These are phyloP conservation scores for Tulasnella sp. DNA, from an alignment of 768 basidiomycete genomes.

Conservation along the genomic window DNA sequence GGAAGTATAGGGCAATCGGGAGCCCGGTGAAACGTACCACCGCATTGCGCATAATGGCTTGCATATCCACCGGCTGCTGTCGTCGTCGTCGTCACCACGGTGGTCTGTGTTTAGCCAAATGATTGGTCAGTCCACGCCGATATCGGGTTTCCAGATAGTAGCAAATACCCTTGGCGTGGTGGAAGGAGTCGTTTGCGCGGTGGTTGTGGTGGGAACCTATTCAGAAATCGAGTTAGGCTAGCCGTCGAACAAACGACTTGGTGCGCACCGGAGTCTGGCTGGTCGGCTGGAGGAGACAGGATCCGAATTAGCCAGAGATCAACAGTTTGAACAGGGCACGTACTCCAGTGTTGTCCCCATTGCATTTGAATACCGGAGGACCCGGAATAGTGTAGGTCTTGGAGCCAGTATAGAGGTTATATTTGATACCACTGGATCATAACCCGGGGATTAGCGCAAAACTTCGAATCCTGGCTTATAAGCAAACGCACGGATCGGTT, in stretches of 20 bases:
- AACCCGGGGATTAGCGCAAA: background rate
- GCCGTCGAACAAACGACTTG: background rate
- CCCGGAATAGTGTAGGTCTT: conserved; percentile 17
- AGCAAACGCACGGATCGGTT: conserved; percentile 12
- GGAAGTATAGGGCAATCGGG: background rate
- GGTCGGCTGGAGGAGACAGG: background rate
- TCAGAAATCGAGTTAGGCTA: background rate
- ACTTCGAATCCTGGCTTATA: background rate
- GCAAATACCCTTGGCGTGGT: background rate
- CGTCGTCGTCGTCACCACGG: background rate
- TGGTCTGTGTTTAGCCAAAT: background rate
- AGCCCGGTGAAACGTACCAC: background rate
- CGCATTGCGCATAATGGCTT: background rate
- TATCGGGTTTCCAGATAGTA: background rate
- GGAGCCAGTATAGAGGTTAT: conserved; percentile 8
- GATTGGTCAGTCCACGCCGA: background rate
- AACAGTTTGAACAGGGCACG: background rate
- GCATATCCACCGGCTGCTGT: background rate
- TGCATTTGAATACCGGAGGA: conserved; percentile 1
- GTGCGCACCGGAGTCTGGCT: background rate
- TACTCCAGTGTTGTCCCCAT: background rate
- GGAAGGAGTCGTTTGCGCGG: background rate
- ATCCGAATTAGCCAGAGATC: background rate
- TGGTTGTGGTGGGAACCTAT: background rate
- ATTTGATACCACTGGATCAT: conserved; percentile 4